Base-by-base conservation (phyloP, 805 yeast species). In the Priceomyces carsonii region DNA sequence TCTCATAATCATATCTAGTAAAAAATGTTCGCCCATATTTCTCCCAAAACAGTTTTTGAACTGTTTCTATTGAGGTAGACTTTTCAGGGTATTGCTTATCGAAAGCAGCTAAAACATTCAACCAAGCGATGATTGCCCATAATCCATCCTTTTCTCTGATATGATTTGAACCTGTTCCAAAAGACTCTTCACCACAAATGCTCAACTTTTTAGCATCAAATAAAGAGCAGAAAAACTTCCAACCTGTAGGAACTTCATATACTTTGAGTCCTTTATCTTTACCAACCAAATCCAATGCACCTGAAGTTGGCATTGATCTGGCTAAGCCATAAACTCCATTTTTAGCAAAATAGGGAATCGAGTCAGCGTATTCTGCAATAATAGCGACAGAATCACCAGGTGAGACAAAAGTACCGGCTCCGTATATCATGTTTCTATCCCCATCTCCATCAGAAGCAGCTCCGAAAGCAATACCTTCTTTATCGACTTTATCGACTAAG, bases 401-500 rank as follows among this genome's bases (percentile, higher is more conserved):
- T 1, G 97, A 89, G 9, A 91, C 98, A 62, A 91, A 91, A 2
- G 97, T 77, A 30, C 84, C 84, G 26, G 87, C 88, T 41, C 99
- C 99, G 61, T 93, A 93, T 54, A 91, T 91, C 99, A 91, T 91
- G 62, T 91, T 91, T 68, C 99, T 80, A 59, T 91, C 99, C 61
- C 99, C 99, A 53, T 91, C 99, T 62, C 99, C 99, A 58, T 66
- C 99, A n/a, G 95, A 85, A 6, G 98, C 98, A 24, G 98, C 98
- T 45, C 99, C 99, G 59, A 91, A 91, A 6, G 91, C 85, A 47
- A 90, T 85, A 40, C 79, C 66, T 40, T 85, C 85, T 14, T 62
- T 56, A 55, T 93, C 97, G n/a, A 91, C 99, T 45, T 75, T 75
- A 21, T 78, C 83, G 14, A 91, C 99, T 44, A 91, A 72, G 13